phyloP scores from a whole-genome alignment of 2,329 filamentous ascomycete genomes.

The Penicillium sp. region DNA sequence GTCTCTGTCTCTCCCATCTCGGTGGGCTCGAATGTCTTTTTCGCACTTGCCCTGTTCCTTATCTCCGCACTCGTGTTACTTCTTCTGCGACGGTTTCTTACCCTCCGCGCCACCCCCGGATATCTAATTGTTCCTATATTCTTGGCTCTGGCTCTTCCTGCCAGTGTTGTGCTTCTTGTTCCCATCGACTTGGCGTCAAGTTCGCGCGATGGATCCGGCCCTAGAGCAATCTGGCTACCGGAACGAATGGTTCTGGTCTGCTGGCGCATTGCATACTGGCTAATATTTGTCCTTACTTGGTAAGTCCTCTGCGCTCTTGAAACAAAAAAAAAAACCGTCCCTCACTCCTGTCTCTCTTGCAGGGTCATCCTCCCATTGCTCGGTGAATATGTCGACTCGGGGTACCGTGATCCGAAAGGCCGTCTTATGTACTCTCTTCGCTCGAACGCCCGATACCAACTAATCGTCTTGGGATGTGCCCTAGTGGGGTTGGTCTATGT shows the following conservation, averaged over 20 bases:
- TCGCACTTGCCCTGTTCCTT: constrained; percentile 66
- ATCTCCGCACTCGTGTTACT: constrained; percentile 78
- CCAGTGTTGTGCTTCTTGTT: constrained; percentile 85
- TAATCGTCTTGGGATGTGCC: constrained; percentile 70
- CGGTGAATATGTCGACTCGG: constrained; percentile 91
- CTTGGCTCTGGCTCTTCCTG: constrained; percentile 89
- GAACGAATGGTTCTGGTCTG: constrained; percentile 74
- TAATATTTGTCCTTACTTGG: constrained; percentile 95
- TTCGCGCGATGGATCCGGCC: constrained; percentile 68
- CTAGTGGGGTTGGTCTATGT: constrained; percentile 77
- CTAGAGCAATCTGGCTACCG: constrained; percentile 83
- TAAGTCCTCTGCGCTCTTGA: constrained; percentile 41
- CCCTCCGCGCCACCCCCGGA: constrained; percentile 82
- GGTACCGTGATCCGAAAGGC: constrained; percentile 81
- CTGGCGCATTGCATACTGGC: constrained; percentile 96
- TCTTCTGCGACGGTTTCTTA: constrained; percentile 84
- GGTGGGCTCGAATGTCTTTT: constrained; percentile 77
- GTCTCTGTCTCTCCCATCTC: constrained; percentile 47
- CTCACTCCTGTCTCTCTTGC: constrained; percentile 11
- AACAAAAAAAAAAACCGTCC: background rate
- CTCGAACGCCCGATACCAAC: constrained; percentile 84
- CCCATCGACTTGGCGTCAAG: constrained; percentile 94
- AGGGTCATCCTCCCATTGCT: constrained; percentile 90
- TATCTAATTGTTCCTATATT: constrained; percentile 92
- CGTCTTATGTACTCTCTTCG: constrained; percentile 81